phyloP scores from a whole-genome alignment of 83 land plant species.

The Isoetes engelmannii region DNA sequence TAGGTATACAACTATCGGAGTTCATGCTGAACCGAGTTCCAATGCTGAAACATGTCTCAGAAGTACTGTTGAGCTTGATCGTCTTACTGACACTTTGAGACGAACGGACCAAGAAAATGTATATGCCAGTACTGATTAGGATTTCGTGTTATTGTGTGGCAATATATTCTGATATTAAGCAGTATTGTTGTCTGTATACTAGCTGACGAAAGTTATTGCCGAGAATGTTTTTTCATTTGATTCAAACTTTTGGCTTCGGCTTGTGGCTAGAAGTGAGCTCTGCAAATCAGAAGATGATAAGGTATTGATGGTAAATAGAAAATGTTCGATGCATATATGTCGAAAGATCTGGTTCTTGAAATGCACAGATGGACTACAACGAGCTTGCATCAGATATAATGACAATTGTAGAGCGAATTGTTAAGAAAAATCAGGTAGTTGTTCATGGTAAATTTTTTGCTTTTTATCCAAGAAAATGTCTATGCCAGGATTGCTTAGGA shows the following conservation, averaged over 20 bases:
- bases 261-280: conserved; percentile 80
- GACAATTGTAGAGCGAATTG: conserved; percentile 66
- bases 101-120: conserved; percentile 55
- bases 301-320: conserved; percentile 41
- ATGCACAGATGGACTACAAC: conserved; percentile 75
- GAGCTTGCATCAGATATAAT: conserved; percentile 67
- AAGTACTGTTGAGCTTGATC: conserved; percentile 71
- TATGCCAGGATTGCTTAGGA: conserved; percentile 10
- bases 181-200: conserved; percentile 11
- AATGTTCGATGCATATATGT: conserved; percentile 4
- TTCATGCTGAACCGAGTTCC: conserved; percentile 15
- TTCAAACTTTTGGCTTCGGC: conserved; percentile 79
- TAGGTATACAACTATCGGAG: too few relatives aligned
- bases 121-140: conserved; percentile 15
- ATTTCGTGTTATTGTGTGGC: neutral
- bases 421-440: conserved; percentile 65
- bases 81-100: conserved; percentile 65
- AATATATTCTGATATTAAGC: neutral
- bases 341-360: neutral
- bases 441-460: conserved; percentile 10
- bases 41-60: conserved; percentile 59
- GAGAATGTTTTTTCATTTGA: conserved; percentile 85
- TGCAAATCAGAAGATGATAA: conserved; percentile 80
- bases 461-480: conserved; percentile 59
- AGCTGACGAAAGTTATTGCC: conserved; percentile 72